Base-by-base conservation (phyloP, 305 asterid species). In the Solanum hybrid region DNA sequence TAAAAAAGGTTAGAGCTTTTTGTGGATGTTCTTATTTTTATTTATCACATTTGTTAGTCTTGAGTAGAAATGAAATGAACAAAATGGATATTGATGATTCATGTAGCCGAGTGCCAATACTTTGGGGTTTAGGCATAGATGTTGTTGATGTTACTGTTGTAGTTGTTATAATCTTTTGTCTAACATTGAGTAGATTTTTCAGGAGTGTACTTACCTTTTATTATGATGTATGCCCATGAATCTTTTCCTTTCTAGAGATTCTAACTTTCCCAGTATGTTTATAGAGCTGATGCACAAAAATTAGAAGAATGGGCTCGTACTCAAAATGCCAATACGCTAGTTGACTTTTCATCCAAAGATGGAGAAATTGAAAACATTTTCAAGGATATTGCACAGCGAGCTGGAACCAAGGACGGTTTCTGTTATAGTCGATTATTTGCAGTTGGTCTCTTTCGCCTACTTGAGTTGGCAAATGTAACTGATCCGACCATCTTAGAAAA, bases 381-480 rank as follows among this genome's bases (percentile, higher is more conserved):
- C 61, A 97, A 97, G 93, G 98, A 95, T 91, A 97, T 97, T 92
- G 93, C 99, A 36, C 94, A 92, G 94, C 95, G 99, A 93, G 98
- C 99, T 79, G 93, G 95, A 91, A 93, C 95, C 93, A 93, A 93
- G 73, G 94, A 92, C 24, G 91, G 90, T 89, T 98, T 97, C 94
- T 95, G 98, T 93, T 98, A 98, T 91, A 98, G 98, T 89, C 95
- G 99, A 76, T 96, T 98, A 93, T 96, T 97, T 94, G 99, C 99
- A 4, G 95, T 98, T 92, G 99, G 99, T 80, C 96, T 98, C 87
- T 98, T 98, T 92, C 98, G 99, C 81, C 92, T 98, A 90, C 99
- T 98, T 89, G 99, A 98, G 95, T 92, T 97, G 90, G 93, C 98
- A 91, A 97, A 96, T 93, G 97, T 98, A 78, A 91, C 97, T 38